Evolutionary conservation across 2,329 filamentous ascomycete genomes (phyloP).

Genomic region (Pseudogymnoascus sp.): DNA sequence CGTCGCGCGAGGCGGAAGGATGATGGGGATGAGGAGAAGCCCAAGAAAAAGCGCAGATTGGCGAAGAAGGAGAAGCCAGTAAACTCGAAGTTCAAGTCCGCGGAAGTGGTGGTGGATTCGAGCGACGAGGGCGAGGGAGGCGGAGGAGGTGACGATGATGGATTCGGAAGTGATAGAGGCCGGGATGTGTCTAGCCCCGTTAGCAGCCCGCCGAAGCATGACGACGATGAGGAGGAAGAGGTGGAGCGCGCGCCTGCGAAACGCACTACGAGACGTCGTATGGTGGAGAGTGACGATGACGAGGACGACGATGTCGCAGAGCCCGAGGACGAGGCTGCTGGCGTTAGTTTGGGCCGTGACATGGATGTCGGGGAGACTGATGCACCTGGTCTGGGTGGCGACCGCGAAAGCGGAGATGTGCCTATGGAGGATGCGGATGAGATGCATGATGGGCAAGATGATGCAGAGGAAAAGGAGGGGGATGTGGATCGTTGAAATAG

Average conservation of each 20-base stretch:
- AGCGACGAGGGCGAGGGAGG: background rate
- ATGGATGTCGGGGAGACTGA: constrained; percentile 1
- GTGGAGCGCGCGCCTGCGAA: constrained; percentile 1
- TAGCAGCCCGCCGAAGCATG: background rate
- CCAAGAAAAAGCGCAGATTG: constrained; percentile 30
- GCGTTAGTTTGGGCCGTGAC: background rate
- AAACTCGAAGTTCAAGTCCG: constrained; percentile 7
- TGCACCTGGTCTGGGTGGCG: background rate
- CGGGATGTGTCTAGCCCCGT: background rate
- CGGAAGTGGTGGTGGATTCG: constrained; percentile 7
- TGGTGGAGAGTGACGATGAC: constrained; percentile 29
- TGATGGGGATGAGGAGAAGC: constrained; percentile 30
- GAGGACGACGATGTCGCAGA: background rate
- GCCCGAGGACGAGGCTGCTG: background rate
- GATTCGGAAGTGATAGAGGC: background rate
- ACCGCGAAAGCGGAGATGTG: background rate
- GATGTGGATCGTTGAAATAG: constrained; percentile 9
- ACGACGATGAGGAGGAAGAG: background rate
- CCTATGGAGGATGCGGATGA: constrained; percentile 5
- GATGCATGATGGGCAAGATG: constrained; percentile 9
- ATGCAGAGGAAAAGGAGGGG: constrained; percentile 4
- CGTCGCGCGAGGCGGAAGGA: constrained; percentile 19
- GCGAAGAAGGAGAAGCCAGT: constrained; percentile 24
- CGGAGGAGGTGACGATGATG: constrained; percentile 6
- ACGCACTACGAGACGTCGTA: constrained; percentile 28